These are phyloP conservation scores for Cyphellophora attinorum DNA, from an alignment of 2,329 filamentous ascomycete species.

Conservation along the genomic window DNA sequence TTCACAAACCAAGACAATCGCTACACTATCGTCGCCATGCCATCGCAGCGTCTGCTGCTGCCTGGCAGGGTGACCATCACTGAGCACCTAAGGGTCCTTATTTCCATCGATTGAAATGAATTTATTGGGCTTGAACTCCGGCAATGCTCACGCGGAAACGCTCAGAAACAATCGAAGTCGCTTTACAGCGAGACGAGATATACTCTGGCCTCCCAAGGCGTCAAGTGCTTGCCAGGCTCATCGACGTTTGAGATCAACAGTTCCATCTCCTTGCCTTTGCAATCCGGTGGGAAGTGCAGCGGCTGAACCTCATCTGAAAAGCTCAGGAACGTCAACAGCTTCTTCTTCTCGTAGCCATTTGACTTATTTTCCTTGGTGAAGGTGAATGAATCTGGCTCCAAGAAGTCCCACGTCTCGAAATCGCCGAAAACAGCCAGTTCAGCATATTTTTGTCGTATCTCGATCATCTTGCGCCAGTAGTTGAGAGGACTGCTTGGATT, in stretches of 20 bases:
- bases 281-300: conserved; percentile 11
- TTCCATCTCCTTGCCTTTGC: conserved; percentile 9
- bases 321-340: conserved; percentile 15
- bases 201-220: conserved; percentile 17
- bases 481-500: conserved; percentile 43
- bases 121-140: too few relatives aligned
- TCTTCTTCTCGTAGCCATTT: conserved; percentile 6
- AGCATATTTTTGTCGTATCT: conserved; percentile 48
- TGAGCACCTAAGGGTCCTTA: too few relatives aligned
- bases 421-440: conserved; percentile 60
- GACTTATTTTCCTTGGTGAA: conserved; percentile 36
- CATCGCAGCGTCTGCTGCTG: too few relatives aligned
- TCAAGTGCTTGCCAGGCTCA: conserved; percentile 13
- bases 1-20: too few relatives aligned
- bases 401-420: conserved; percentile 45
- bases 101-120: too few relatives aligned
- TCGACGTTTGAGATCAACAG: conserved; percentile 14
- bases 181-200: conserved; percentile 9
- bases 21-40: too few relatives aligned
- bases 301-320: conserved; percentile 17
- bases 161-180: too few relatives aligned
- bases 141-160: too few relatives aligned
- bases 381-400: conserved; percentile 46
- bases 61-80: too few relatives aligned
- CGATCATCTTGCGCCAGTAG: conserved; percentile 54